Conservation (phyloP, 768 basidiomycete species). For the Mycena kentingensis region DNA sequence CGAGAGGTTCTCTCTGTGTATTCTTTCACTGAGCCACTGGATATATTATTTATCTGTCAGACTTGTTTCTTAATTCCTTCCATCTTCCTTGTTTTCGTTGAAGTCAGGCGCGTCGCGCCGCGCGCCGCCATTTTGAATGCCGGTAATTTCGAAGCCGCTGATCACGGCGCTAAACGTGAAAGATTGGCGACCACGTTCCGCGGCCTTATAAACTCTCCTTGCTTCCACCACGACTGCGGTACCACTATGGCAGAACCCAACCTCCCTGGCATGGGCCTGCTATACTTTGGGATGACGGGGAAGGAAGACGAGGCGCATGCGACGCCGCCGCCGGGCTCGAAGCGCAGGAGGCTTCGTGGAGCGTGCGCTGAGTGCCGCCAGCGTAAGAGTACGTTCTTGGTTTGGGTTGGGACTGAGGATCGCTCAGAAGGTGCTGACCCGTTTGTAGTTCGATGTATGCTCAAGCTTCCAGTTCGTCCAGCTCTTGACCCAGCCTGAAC, state of each 20-base stretch:
- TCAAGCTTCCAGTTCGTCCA: background rate
- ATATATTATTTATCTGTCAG: too few relatives aligned
- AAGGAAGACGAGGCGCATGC: background rate
- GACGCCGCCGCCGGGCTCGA: constrained; percentile 14
- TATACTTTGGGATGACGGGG: constrained; percentile 12
- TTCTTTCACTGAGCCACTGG: too few relatives aligned
- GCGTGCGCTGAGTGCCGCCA: constrained; percentile 14
- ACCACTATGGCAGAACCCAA: constrained; percentile 1
- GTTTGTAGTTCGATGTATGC: constrained; percentile 15
- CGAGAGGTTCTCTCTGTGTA: too few relatives aligned
- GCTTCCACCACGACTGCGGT: too few relatives aligned
- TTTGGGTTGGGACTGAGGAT: background rate
- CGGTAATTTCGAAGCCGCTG: too few relatives aligned
- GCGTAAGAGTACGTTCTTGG: constrained; percentile 4
- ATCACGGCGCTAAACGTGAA: too few relatives aligned
- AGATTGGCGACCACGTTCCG: too few relatives aligned
- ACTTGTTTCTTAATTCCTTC: too few relatives aligned
- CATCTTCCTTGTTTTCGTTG: too few relatives aligned
- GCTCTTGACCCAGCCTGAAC: background rate
- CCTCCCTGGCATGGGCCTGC: constrained; percentile 10
- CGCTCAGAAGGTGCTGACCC: background rate
- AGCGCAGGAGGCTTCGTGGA: constrained; percentile 15
- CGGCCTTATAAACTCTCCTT: too few relatives aligned
- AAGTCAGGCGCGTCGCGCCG: too few relatives aligned
- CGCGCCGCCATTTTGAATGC: too few relatives aligned